Percentiles rank a stretch among this genome's conserved stretches.
phyloP scores from a whole-genome alignment of 2,329 filamentous ascomycete species.

The Thermoascus crustaceus region DNA sequence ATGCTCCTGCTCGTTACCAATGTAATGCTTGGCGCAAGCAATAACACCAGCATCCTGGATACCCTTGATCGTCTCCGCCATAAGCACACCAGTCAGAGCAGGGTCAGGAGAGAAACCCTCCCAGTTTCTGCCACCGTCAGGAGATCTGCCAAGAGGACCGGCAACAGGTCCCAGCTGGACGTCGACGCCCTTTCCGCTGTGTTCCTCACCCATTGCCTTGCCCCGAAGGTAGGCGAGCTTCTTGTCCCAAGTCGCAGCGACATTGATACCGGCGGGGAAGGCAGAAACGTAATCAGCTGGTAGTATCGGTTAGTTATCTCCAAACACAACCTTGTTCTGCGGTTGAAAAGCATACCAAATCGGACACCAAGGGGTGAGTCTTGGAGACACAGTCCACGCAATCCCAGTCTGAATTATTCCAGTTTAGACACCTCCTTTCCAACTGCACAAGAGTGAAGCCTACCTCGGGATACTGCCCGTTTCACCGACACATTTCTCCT shows the following conservation, averaged over 20 bases:
- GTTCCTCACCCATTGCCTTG: conserved; percentile 65
- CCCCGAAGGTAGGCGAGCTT: conserved; percentile 61
- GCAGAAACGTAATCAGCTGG: conserved; percentile 71
- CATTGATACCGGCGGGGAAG: conserved; percentile 69
- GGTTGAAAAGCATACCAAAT: conserved; percentile 38
- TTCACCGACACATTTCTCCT: conserved; percentile 71
- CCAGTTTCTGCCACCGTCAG: conserved; percentile 65
- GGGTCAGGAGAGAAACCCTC: conserved; percentile 62
- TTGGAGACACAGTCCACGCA: conserved; percentile 71
- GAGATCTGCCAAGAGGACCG: conserved; percentile 60
- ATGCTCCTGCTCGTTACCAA: conserved; percentile 67
- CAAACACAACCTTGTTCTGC: background rate
- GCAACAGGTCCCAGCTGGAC: conserved; percentile 70
- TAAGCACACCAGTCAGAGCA: conserved; percentile 62
- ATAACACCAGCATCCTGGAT: conserved; percentile 77
- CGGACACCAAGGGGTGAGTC: conserved; percentile 78
- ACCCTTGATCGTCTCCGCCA: conserved; percentile 65
- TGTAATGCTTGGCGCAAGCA: conserved; percentile 72
- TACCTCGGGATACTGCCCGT: conserved; percentile 40
- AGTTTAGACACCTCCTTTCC: conserved; percentile 6
- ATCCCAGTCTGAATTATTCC: conserved; percentile 38
- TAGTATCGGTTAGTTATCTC: background rate
- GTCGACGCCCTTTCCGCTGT: conserved; percentile 65
- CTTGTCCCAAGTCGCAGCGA: conserved; percentile 76
- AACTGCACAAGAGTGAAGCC: conserved; percentile 10